Conservation (phyloP, 305 asterid genomes). For the Coffea humblotiana region DNA sequence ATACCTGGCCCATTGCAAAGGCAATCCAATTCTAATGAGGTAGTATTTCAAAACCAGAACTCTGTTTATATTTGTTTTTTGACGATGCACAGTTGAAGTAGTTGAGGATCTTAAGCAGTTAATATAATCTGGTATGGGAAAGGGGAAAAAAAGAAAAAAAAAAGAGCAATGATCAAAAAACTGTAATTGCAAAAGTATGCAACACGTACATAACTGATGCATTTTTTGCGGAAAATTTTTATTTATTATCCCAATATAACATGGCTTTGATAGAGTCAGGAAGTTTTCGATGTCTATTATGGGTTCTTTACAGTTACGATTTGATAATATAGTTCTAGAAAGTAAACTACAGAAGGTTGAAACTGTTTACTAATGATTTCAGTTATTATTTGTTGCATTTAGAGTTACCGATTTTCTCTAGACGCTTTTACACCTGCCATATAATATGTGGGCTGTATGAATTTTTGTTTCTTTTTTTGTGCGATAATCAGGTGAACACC, state of each 20-base stretch:
- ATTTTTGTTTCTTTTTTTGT: slow-evolving; percentile 1
- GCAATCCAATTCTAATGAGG: slow-evolving; percentile 48
- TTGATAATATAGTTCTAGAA: neutral
- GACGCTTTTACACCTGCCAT: neutral
- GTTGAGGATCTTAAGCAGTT: neutral
- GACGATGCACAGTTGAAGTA: neutral
- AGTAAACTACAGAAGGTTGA: neutral
- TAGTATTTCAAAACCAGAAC: slow-evolving; percentile 24
- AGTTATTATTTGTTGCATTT: neutral
- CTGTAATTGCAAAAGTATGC: neutral
- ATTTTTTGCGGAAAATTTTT: neutral
- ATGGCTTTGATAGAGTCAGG: neutral
- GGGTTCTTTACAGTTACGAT: neutral
- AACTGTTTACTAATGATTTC: neutral
- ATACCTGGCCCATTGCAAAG: slow-evolving; percentile 31
- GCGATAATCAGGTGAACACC: slow-evolving; percentile 41
- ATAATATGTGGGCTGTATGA: neutral
- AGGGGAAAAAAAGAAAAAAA: neutral
- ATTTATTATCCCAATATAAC: neutral
- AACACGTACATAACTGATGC: neutral
- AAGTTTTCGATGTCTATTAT: neutral
- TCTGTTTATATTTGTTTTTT: slow-evolving; percentile 4
- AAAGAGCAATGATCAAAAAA: neutral
- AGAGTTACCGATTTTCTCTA: neutral
- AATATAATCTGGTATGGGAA: neutral